These are phyloP conservation scores for Apiosordaria backusii DNA, from an alignment of 495 filamentous ascomycete genomes.

Conservation along the genomic window DNA sequence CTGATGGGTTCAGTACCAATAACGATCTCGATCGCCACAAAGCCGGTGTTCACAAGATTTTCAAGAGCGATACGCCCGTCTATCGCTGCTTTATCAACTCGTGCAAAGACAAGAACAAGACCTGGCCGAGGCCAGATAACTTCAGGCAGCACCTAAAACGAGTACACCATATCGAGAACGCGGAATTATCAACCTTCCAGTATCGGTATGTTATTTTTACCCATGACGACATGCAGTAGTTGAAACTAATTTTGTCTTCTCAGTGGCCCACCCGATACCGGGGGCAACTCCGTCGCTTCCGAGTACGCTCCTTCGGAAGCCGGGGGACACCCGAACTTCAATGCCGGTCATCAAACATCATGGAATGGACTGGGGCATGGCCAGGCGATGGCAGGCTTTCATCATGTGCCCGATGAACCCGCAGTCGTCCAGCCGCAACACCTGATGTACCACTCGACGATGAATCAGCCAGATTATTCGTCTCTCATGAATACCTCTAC, in stretches of 20 bases:
- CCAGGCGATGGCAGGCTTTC: not conserved
- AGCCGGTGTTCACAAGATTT: constrained; percentile 65
- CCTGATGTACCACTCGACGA: not conserved
- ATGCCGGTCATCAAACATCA: not conserved
- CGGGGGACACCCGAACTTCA: not conserved
- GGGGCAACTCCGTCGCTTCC: not conserved
- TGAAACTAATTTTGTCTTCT: not conserved
- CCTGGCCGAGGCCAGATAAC: constrained; percentile 87
- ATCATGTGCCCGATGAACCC: not conserved
- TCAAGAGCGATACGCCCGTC: constrained; percentile 52
- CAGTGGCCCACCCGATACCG: not conserved
- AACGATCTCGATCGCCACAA: constrained; percentile 78
- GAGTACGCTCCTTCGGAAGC: not conserved
- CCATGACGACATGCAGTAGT: not conserved
- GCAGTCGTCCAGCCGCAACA: constrained; percentile 1
- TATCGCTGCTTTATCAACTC: constrained; percentile 63
- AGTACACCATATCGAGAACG: constrained; percentile 57
- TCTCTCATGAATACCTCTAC: not conserved
- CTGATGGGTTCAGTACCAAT: constrained; percentile 70
- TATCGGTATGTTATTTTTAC: constrained; percentile 43
- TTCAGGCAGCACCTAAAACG: constrained; percentile 80
- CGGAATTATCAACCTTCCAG: constrained; percentile 51
- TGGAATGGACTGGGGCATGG: constrained; percentile 14
- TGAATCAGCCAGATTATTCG: constrained; percentile 13
- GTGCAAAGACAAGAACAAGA: constrained; percentile 67